Base-by-base conservation (phyloP, 208 protist genomes). In the Herpetomonas tarakana region DNA sequence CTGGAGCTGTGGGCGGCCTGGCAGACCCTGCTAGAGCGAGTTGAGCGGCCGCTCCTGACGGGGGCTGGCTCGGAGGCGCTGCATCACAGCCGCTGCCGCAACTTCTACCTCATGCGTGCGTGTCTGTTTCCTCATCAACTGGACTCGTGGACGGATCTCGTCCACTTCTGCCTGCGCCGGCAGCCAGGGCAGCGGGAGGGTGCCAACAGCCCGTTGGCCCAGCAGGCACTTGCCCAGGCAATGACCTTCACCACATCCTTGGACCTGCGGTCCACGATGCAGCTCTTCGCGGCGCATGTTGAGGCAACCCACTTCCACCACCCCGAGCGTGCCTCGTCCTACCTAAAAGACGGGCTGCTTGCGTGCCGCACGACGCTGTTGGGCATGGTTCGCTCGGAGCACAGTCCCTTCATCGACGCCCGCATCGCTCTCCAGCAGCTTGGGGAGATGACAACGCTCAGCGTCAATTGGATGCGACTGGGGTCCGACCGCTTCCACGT, bases 381-480 rank as follows among this genome's bases (percentile, higher is more conserved):
- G 16, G 57, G 75, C 25, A 41, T 41, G 35, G 35, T 41, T 18
- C 35, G 35, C 9, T 6, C 35, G 9, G 35, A 52, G 52, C 9
- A 57, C 64, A 0, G 30, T 28, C 26, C 14, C 54, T 1, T 24
- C 45, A 12, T 30, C 47, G 22, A 30, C 25, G 25, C 18, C 64
- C 18, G 35, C 9, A 44, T 28, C 4, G 76, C 66, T 6, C 35
- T 84, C 24, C 50, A 58, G 44, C 68, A 72, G 28, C 57, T 93
- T 55, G 69, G 88, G 52, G 76, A 79, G 44, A 78, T 93, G 28
- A 54, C 76, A 7, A 66, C 87, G 27, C 44, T 90, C 26, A 69
- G 70, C 49, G 75, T 94, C 41, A 94, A 92, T 59, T 92, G 83
- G 71, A 94, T 94, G 84, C 72, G 84, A 0, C 79, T 90, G 78